Conservation (phyloP, 495 filamentous ascomycete species). For the Aspergillus avenaceus region DNA sequence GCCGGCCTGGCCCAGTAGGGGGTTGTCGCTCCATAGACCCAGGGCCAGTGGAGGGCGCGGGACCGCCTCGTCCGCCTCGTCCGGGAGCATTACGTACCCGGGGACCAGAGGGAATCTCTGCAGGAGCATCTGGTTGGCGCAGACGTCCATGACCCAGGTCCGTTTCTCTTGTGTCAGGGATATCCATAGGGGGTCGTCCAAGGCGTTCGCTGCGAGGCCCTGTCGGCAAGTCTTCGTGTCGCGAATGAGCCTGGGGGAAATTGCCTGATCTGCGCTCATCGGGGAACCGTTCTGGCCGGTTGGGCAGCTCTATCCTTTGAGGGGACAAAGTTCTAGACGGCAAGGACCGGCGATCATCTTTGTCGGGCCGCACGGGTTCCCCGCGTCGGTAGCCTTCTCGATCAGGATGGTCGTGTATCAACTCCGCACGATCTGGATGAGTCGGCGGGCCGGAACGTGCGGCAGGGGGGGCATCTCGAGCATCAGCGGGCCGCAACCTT, state of each 20-base stretch:
- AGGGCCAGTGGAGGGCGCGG: slow-evolving; percentile 23
- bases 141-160: slow-evolving; percentile 50
- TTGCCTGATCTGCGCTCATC: slow-evolving; percentile 27
- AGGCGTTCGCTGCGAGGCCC: slow-evolving; percentile 38
- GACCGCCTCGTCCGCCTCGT: slow-evolving; percentile 28
- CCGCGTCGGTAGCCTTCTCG: slow-evolving; percentile 33
- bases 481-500: slow-evolving; percentile 26
- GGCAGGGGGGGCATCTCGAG: slow-evolving; percentile 9
- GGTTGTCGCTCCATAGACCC: slow-evolving; percentile 27
- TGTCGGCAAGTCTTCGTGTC: slow-evolving; percentile 35
- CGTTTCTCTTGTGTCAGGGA: slow-evolving; percentile 26
- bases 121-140: slow-evolving; percentile 47
- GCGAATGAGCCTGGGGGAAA: slow-evolving; percentile 17
- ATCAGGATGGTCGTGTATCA: slow-evolving; percentile 34
- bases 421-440: slow-evolving; percentile 32
- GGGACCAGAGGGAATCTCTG: slow-evolving; percentile 69
- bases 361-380: slow-evolving; percentile 28
- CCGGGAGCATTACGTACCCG: slow-evolving; percentile 41
- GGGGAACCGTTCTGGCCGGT: slow-evolving; percentile 35
- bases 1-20: slow-evolving; percentile 35
- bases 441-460: slow-evolving; percentile 20
- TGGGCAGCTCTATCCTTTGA: slow-evolving; percentile 27
- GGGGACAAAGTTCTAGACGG: slow-evolving; percentile 27
- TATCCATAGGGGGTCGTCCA: slow-evolving; percentile 14
- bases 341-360: slow-evolving; percentile 33